Base-by-base conservation (phyloP, 257 asterid genomes). In the Mentha longifolia region DNA sequence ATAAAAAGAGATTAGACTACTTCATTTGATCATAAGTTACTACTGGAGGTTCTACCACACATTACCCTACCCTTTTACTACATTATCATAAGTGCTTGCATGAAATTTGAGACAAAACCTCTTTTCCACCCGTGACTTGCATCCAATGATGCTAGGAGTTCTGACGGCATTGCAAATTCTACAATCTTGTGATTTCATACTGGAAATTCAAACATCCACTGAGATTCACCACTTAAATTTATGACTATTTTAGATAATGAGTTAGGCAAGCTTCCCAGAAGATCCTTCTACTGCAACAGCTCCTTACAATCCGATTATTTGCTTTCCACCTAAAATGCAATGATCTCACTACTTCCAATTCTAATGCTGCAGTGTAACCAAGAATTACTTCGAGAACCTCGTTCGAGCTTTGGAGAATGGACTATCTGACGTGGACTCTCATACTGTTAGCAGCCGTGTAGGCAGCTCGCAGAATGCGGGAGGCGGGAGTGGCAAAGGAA, bases 381-480 rank as follows among this genome's bases (percentile, higher is more conserved):
- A 86, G 89, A 92, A 90, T 79, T 92, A 84, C 86, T 92, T 92
- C 72, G 97, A 92, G 85, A 92, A 92, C 77, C 89, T 92, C 55
- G 96, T 92, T 16, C 87, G 85, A 76, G 98, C 98, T 58, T 77
- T 90, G 77, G 98, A 92, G 73, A 92, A 92, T 35, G 97, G 98
- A 46, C 89, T 92, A 33, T 84, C 89, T 4, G 98, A 92, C 50
- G 98, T 92, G 46, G 88, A 85, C 74, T 67, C 96, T 25, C 89
- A 74, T 55, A 85, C 88, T 55, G 80, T 79, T 47, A 69, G 83
- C 73, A 69, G 85, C 82, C 78, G 84, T 76, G 85, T 84, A 52
- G 87, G 88, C 51, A 76, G 91, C 85, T 89, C 95, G 1, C 85
- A 88, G 71, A 79, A 65, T 67, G 58, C 80, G 49, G 95, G 86